Evolutionary conservation across 2,329 filamentous ascomycete genomes (phyloP), one percentile per base, ranked within the genome.

Genomic region (Fusarium keratoplasticum): DNA sequence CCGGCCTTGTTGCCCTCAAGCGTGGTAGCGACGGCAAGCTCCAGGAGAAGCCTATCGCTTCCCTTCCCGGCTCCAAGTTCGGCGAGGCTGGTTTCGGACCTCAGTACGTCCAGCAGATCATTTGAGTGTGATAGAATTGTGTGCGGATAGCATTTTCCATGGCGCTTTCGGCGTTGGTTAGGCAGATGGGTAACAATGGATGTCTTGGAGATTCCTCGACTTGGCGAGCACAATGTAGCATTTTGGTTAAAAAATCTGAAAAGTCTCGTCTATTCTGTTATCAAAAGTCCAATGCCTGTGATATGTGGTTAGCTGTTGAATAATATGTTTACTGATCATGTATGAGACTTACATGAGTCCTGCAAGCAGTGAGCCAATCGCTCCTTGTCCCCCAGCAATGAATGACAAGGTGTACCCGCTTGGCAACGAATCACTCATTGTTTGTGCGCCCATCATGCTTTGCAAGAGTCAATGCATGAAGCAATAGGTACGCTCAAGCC

Each of bases 1-100:
- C 71, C 16, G 86, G 83, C 0, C 74, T 88, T 6, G 79, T 83
- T 5, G 86, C 83, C 9, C 79, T 88, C 63, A 60, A 77, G 57
- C 80, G 84, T 55, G 69, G 73, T 27, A 40, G 61, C 22, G 67
- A 77, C 27, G 83, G 83, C 52, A 78, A 75, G 55, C 75, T 85
- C 36, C 57, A 64, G 6, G 71, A 78, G 60, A 72, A 68, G 36
- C 80, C 81, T 6, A 57, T 76, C 1, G 81, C 79, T 20, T 80
- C 67, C 20, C 63, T 83, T 3, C 40, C 72, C 6, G 66, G 68
- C 50, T 59, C 70, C 18, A 52, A 61, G 31, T 83, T 84, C 62
- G 81, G 81, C 3, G 73, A 75, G 13, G 47, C 66, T 16, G 71
- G 66, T 20, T 76, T 73, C 33, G 81, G 81, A 8, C 82, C 82